Base-by-base conservation (phyloP, 2,329 filamentous ascomycete genomes). In the Hypoxylon sp. region DNA sequence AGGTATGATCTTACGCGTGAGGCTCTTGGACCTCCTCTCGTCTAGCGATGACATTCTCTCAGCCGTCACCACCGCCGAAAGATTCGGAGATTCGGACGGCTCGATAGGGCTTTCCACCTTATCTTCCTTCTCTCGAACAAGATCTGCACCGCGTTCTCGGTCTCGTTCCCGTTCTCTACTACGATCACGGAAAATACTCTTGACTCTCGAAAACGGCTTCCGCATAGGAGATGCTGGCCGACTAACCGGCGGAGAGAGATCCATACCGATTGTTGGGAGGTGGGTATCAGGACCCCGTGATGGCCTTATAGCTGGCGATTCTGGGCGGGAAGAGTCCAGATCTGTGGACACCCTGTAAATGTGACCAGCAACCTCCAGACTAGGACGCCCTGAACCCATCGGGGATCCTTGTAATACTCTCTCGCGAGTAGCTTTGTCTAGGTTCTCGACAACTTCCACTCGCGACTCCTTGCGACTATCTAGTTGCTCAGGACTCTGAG, bases 211-310 rank as follows among this genome's bases (percentile, higher is more conserved):
- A 60, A 88, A 78, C 0, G 86, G 84, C 56, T 87, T 90, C 53
- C 88, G 84, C 0, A 81, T 79, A 28, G 90, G 90, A 6, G 91
- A 92, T 2, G 81, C 80, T 1, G 85, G 82, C 22, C 90, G 85
- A 70, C 89, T 92, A 6, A 81, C 81, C 3, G 83, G 80, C 1
- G 88, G 85, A 3, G 90, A 91, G 7, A 90, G 74, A 59, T 91
- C 88, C 67, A 86, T 82, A 20, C 85, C 84, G 62, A 89, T 85
- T 11, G 83, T 84, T 3, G 87, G 86, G 53, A 89, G 83, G 30
- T 85, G 81, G 1, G 79, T 77, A 70, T 79, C 70, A 70, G 86
- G 76, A 62, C 82, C 74, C 75, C 81, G 68, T 7, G 62, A 69
- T 4, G 79, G 73, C 34, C 79, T 82, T n/a, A 82, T 71, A 22